Percentiles rank a stretch among this genome's conserved stretches.
Evolutionary conservation across 2,329 filamentous ascomycete genomes (phyloP).

Genomic region (Penicillium sumatraense): DNA sequence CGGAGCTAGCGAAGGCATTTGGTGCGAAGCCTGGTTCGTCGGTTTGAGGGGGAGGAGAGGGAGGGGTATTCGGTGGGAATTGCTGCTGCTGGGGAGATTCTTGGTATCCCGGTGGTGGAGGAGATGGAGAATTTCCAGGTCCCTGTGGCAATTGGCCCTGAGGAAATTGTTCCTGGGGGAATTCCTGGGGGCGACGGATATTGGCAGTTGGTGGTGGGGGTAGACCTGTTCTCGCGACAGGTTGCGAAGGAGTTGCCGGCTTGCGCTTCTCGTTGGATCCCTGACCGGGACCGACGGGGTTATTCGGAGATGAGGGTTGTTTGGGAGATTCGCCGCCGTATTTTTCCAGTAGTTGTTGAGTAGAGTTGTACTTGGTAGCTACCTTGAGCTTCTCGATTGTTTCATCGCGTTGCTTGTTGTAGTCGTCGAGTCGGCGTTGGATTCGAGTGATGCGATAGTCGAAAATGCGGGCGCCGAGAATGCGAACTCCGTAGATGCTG

Average conservation of each 20-base stretch:
- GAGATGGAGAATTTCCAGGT: constrained; percentile 33
- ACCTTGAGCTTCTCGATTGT: constrained; percentile 95
- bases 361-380: constrained; percentile 95
- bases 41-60: constrained; percentile 19
- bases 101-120: constrained; percentile 34
- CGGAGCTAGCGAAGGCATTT: constrained; percentile 48
- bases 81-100: constrained; percentile 16
- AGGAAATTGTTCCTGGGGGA: no score
- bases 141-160: constrained; percentile 10
- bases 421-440: constrained; percentile 70
- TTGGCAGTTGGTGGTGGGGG: constrained; percentile 69
- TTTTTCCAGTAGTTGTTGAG: constrained; percentile 88
- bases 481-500: constrained; percentile 80
- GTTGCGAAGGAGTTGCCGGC: constrained; percentile 28
- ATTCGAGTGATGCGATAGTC: constrained; percentile 77
- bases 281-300: constrained; percentile 29
- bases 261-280: constrained; percentile 22
- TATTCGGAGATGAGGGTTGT: constrained; percentile 16
- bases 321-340: constrained; percentile 73
- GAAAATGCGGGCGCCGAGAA: constrained; percentile 71
- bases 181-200: constrained; percentile 53
- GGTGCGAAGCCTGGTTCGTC: constrained; percentile 53
- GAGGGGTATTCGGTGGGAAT: constrained; percentile 8
- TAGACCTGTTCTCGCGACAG: constrained; percentile 56
- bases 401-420: constrained; percentile 77